Conservation (phyloP, 2,329 filamentous ascomycete genomes). For the Waltergamsia citrina region DNA sequence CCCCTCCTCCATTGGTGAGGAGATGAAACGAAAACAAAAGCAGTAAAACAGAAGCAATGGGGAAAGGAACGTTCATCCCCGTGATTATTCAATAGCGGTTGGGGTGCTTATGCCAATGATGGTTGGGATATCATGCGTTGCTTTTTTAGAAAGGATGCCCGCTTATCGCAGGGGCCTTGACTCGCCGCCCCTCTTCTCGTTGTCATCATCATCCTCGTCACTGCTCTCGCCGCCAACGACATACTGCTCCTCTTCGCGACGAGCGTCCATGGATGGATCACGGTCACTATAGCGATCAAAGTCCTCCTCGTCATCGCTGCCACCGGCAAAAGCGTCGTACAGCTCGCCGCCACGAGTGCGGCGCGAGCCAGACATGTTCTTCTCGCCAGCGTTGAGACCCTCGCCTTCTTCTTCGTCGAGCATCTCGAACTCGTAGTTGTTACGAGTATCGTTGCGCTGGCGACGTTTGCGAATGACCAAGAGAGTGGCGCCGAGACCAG, state of each 20-base stretch:
- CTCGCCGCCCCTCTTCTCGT: constrained; percentile 7
- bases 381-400: constrained; percentile 37
- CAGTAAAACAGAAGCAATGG: no score
- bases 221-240: constrained; percentile 39
- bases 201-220: constrained; percentile 26
- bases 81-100: neutral
- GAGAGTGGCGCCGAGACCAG: constrained; percentile 71
- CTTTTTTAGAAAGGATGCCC: neutral
- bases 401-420: constrained; percentile 72
- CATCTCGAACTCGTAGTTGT: constrained; percentile 91
- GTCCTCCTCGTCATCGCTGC: constrained; percentile 52
- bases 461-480: constrained; percentile 70
- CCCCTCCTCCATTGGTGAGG: no score
- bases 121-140: no score
- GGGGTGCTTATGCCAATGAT: neutral
- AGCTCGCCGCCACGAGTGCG: constrained; percentile 72
- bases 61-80: no score
- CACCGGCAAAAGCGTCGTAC: constrained; percentile 95
- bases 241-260: constrained; percentile 33
- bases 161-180: neutral
- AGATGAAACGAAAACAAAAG: no score
- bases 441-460: constrained; percentile 62
- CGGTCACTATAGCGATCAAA: constrained; percentile 12
- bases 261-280: constrained; percentile 17
- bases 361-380: constrained; percentile 28